A percentile compares a stretch with the other conserved stretches of the same genome.
Conservation (phyloP, 2,329 filamentous ascomycete species). For the Setomelanomma holmii region DNA sequence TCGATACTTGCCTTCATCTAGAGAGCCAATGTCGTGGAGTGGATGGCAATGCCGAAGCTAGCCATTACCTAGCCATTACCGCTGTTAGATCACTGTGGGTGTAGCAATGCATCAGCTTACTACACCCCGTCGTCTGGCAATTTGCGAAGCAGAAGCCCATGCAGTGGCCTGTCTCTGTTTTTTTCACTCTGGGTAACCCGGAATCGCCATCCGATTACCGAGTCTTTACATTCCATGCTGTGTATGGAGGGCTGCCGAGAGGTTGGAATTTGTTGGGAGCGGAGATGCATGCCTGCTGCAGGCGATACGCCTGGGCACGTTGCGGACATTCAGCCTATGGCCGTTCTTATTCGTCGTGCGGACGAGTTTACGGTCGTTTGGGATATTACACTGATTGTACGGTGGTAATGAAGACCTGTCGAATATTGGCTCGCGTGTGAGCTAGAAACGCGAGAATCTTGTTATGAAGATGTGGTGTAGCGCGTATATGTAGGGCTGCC, state of each 20-base stretch:
- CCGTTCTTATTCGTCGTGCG: neutral
- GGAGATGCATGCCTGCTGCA: constrained; percentile 23
- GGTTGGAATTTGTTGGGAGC: constrained; percentile 26
- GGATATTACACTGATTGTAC: constrained; percentile 1
- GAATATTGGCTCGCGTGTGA: neutral
- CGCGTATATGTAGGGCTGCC: constrained; percentile 6
- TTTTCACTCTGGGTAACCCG: neutral
- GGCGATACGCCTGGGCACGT: constrained; percentile 27
- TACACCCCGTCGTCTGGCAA: neutral
- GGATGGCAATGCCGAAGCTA: neutral
- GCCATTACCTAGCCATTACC: neutral
- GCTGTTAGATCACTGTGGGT: neutral
- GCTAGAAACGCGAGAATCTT: neutral
- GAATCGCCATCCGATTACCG: neutral
- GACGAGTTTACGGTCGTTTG: neutral
- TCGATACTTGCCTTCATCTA: neutral
- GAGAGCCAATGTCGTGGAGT: neutral
- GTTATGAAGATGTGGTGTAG: neutral
- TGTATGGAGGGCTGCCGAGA: constrained; percentile 15
- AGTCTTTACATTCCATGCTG: neutral
- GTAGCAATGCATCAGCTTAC: neutral
- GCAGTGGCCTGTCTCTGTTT: neutral
- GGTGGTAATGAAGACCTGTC: neutral
- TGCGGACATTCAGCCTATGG: constrained; percentile 5
- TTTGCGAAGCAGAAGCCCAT: neutral